Percentiles rank a stretch among this genome's conserved stretches.
phyloP scores from a whole-genome alignment of 1,284 basidiomycete species.

The Ceratobasidium papillatum region DNA sequence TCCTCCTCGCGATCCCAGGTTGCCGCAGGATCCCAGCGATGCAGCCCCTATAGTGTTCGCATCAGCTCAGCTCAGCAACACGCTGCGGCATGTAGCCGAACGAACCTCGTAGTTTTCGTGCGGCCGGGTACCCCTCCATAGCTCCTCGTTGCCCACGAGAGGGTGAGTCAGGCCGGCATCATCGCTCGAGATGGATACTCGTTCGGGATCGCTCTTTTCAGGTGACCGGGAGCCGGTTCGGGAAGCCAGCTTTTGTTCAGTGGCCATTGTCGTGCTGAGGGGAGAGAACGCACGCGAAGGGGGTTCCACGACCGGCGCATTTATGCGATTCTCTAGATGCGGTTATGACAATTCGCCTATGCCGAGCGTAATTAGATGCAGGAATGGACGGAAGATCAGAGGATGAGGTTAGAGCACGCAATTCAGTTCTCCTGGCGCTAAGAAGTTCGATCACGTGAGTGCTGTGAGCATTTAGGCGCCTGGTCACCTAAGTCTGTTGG shows the following conservation, averaged over 20 bases:
- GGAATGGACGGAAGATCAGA: background rate
- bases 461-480: background rate
- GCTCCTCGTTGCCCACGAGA: constrained; percentile 28
- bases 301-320: constrained; percentile 1
- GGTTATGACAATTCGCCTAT: background rate
- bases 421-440: background rate
- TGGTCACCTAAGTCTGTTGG: background rate
- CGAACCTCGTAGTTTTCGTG: constrained; percentile 32
- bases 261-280: background rate
- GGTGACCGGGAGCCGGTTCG: background rate
- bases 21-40: constrained; percentile 25
- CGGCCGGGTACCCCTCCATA: constrained; percentile 26
- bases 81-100: background rate
- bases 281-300: constrained; percentile 14
- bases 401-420: constrained; percentile 16
- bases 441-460: background rate
- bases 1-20: constrained; percentile 21
- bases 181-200: constrained; percentile 16
- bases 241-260: background rate
- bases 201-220: constrained; percentile 33
- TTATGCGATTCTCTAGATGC: background rate
- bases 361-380: constrained; percentile 2
- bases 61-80: background rate
- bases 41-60: background rate
- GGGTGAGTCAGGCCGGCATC: constrained; percentile 13